A percentile compares a stretch with the other conserved stretches of the same genome.
These are phyloP conservation scores for Fomitopsis palustris DNA, from an alignment of 1,284 basidiomycete species.

Conservation along the genomic window DNA sequence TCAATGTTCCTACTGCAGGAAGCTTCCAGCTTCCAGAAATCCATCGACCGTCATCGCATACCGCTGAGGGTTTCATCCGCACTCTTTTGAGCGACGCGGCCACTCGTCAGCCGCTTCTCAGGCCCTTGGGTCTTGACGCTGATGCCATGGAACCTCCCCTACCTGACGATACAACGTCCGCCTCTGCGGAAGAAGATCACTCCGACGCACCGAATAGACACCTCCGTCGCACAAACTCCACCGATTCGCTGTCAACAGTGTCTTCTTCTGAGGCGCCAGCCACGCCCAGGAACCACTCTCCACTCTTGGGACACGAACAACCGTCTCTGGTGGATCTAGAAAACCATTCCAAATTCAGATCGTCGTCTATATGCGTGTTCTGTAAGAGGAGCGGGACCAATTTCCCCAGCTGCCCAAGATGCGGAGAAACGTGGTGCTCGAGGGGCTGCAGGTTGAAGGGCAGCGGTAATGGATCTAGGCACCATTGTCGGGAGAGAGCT, in stretches of 20 bases:
- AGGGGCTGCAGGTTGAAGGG: slow-evolving; percentile 55
- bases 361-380: slow-evolving; percentile 43
- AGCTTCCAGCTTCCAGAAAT: slow-evolving; percentile 7
- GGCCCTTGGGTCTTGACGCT: background rate
- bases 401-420: slow-evolving; percentile 63
- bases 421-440: slow-evolving; percentile 66
- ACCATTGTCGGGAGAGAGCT: slow-evolving; percentile 34
- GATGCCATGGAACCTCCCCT: slow-evolving; percentile 6
- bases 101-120: background rate
- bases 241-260: slow-evolving; percentile 27
- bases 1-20: slow-evolving; percentile 14
- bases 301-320: slow-evolving; percentile 23
- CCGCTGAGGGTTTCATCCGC: background rate
- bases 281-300: slow-evolving; percentile 21
- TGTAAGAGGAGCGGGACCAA: slow-evolving; percentile 56
- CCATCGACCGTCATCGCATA: background rate
- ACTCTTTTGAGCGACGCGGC: background rate
- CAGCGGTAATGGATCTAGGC: slow-evolving; percentile 39
- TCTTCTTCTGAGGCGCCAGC: slow-evolving; percentile 24
- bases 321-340: slow-evolving; percentile 54
- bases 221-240: slow-evolving; percentile 22
- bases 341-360: slow-evolving; percentile 49
- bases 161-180: slow-evolving; percentile 1
- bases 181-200: slow-evolving; percentile 6
- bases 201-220: slow-evolving; percentile 12